Evolutionary conservation across 1,139 yeast species (phyloP), one percentile per base, ranked within the genome.

Genomic region (Lodderomyces oxycetoniae): DNA sequence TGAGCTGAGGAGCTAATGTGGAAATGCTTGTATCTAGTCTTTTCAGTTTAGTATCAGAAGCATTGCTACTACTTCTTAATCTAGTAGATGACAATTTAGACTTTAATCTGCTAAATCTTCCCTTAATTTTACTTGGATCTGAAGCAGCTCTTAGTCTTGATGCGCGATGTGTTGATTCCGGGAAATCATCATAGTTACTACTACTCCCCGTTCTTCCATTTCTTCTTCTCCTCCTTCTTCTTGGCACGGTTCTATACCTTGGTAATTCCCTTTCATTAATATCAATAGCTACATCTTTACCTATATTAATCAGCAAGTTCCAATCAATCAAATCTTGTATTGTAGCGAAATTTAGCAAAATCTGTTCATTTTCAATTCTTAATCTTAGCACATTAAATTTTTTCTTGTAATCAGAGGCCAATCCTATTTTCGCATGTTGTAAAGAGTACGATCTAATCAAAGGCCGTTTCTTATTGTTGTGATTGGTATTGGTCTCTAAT

Each of bases 331-430:
- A 63, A 23, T 74, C 77, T 45, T 74, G 77, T 1, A 75, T 63
- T 28, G 65, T 61, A 5, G 68, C 55, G 46, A 82, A 82, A 38
- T 72, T 72, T 2, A 82, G 42, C 26, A 82, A 52, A 36, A 82
- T 64, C 48, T 83, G 91, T 49, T 81, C 88, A 32, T 75, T 70
- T 54, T 83, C 91, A 26, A 77, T 63, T 24, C 91, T 63, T 24
- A 82, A 44, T 36, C 93, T 57, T 24, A 83, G 52, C 2, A 78
- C 81, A 55, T 75, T 63, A 40, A 69, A 62, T 33, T 68, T 66
- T 52, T 83, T 83, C 37, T 63, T 67, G 55, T 83, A 80, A 50
- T 83, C 93, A 3, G 72, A 63, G 1, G 91, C 89, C 15, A 81
- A 57, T 0, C 93, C 93, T 36, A 79, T 52, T 44, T 64, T 71